These are phyloP conservation scores for Ministeria vibrans DNA, from an alignment of 78 protist species.

Conservation along the genomic window DNA sequence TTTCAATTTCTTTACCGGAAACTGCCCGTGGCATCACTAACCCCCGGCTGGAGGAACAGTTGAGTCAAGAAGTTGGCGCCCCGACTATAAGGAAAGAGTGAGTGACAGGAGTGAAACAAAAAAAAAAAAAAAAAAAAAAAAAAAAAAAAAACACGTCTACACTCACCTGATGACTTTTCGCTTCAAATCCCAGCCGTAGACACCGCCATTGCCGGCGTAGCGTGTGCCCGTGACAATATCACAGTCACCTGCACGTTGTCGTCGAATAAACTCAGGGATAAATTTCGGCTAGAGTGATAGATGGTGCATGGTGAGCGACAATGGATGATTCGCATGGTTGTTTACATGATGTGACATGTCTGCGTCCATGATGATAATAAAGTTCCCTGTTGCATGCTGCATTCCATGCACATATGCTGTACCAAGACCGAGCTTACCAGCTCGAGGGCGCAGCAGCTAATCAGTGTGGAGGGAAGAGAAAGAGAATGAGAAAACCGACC, in stretches of 20 bases:
- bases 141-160: no score
- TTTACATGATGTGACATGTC: constrained; percentile 79
- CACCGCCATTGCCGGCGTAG: constrained; percentile 78
- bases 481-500: background rate
- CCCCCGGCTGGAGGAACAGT: constrained; percentile 58
- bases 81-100: constrained; percentile 24
- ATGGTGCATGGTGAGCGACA: no score
- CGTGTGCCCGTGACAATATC: constrained; percentile 90
- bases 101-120: background rate
- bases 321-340: no score
- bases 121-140: background rate
- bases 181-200: constrained; percentile 78
- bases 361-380: constrained; percentile 84
- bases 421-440: constrained; percentile 85
- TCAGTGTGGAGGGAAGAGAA: background rate
- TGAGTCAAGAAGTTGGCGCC: constrained; percentile 80
- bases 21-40: constrained; percentile 82
- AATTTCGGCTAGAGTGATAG: constrained; percentile 81
- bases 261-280: constrained; percentile 75
- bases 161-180: constrained; percentile 50
- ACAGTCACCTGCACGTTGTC: constrained; percentile 50
- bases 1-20: no score
- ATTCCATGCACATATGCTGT: constrained; percentile 79
- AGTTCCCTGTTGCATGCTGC: constrained; percentile 71
- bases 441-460: constrained; percentile 37